Evolutionary conservation across 768 basidiomycete genomes (phyloP).

Genomic region (Postia placenta): DNA sequence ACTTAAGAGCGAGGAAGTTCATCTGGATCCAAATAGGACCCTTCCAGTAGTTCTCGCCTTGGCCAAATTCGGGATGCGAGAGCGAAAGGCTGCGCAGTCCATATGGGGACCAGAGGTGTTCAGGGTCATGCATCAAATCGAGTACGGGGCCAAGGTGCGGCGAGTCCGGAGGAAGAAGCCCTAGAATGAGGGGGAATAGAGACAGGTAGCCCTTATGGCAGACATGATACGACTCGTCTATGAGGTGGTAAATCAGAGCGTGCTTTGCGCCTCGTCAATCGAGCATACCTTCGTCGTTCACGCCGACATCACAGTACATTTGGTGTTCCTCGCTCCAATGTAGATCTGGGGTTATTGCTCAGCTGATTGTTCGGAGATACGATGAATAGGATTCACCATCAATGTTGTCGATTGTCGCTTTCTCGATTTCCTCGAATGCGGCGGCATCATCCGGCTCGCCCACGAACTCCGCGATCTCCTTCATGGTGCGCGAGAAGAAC

Average conservation of each 20-base stretch:
- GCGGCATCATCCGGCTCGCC: conserved; percentile 79
- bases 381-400: conserved; percentile 55
- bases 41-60: conserved; percentile 96
- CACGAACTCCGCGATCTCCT: conserved; percentile 78
- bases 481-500: conserved; percentile 93
- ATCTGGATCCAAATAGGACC: conserved; percentile 97
- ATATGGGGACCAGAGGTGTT: conserved; percentile 87
- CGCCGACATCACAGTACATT: conserved; percentile 91
- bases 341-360: too few relatives aligned
- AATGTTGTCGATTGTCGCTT: conserved; percentile 78
- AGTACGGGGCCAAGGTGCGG: conserved; percentile 78
- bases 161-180: conserved; percentile 70
- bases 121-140: conserved; percentile 71
- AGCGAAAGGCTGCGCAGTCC: conserved; percentile 85
- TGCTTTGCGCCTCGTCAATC: neutral
- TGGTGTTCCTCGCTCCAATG: conserved; percentile 87
- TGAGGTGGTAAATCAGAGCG: neutral
- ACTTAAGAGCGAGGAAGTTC: conserved; percentile 85
- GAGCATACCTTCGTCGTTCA: conserved; percentile 74
- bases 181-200: conserved; percentile 87
- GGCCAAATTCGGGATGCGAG: conserved; percentile 85
- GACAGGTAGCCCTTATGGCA: conserved; percentile 94
- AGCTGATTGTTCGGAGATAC: too few relatives aligned
- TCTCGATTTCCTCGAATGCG: conserved; percentile 74
- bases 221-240: conserved; percentile 88